phyloP scores from a whole-genome alignment of 2,329 filamentous ascomycete genomes.

The Aspergillus bombycis region DNA sequence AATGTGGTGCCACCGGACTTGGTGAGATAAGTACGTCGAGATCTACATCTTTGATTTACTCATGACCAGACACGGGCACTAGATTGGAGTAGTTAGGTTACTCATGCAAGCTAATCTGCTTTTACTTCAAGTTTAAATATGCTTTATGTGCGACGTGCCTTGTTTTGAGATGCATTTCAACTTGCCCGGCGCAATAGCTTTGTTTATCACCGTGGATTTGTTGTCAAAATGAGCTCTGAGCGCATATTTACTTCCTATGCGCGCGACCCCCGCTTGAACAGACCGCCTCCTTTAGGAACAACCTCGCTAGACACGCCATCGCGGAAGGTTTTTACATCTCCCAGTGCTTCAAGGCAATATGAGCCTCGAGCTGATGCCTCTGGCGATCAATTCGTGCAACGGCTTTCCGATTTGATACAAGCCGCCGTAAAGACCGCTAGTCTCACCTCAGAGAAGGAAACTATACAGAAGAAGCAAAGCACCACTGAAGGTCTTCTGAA shows the following conservation, averaged over 20 bases:
- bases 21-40: not conserved
- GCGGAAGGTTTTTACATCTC: not conserved
- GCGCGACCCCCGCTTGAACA: constrained; percentile 26
- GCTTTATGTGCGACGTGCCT: not conserved
- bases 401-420: constrained; percentile 26
- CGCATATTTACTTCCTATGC: constrained; percentile 7
- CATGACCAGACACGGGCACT: not conserved
- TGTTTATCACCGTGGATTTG: not conserved
- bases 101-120: not conserved
- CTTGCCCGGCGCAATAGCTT: not conserved
- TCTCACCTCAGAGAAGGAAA: constrained; percentile 30
- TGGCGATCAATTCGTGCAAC: constrained; percentile 46
- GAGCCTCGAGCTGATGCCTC: constrained; percentile 5
- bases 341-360: not conserved
- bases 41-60: not conserved
- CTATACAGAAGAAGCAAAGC: constrained; percentile 32
- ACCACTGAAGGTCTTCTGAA: constrained; percentile 42
- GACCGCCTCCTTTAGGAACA: not conserved
- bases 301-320: not conserved
- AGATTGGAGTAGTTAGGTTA: not conserved
- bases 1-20: not conserved
- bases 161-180: not conserved
- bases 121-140: not conserved
- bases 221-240: constrained; percentile 19
- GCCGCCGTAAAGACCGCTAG: constrained; percentile 27